Percentiles rank a stretch among this genome's conserved stretches.
These are phyloP conservation scores for Skeletonema marinoi DNA, from an alignment of 108 stramenopile genomes.

Conservation along the genomic window DNA sequence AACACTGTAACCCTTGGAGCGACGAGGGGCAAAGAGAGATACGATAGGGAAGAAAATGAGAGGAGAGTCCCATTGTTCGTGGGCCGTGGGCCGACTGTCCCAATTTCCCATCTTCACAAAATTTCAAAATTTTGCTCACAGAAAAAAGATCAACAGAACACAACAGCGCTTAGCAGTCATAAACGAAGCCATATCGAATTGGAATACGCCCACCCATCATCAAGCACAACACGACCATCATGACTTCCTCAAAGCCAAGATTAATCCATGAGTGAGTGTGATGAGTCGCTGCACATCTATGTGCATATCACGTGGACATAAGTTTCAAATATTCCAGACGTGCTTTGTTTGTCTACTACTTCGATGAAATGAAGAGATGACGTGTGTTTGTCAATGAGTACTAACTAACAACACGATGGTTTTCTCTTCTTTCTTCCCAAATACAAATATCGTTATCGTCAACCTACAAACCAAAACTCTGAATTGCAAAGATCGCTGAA, in stretches of 20 bases:
- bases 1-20: too few relatives aligned
- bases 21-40: too few relatives aligned
- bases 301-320: neutral
- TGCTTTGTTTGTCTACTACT: neutral
- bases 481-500: constrained; percentile 48
- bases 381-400: neutral
- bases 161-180: neutral
- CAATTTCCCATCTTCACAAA: too few relatives aligned
- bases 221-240: neutral
- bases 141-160: neutral
- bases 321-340: neutral
- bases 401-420: neutral
- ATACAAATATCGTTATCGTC: too few relatives aligned
- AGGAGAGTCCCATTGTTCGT: too few relatives aligned
- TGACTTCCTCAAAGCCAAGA: constrained; percentile 13
- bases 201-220: neutral
- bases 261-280: constrained; percentile 41
- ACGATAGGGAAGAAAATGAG: too few relatives aligned
- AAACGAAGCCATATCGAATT: neutral
- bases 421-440: neutral
- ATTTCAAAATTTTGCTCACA: neutral
- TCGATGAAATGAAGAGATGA: neutral
- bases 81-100: too few relatives aligned
- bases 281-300: neutral
- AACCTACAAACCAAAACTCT: neutral